A percentile compares a stretch with the other conserved stretches of the same genome.
Conservation (phyloP, 257 asterid genomes). For the Dorcoceras hygrometricum region DNA sequence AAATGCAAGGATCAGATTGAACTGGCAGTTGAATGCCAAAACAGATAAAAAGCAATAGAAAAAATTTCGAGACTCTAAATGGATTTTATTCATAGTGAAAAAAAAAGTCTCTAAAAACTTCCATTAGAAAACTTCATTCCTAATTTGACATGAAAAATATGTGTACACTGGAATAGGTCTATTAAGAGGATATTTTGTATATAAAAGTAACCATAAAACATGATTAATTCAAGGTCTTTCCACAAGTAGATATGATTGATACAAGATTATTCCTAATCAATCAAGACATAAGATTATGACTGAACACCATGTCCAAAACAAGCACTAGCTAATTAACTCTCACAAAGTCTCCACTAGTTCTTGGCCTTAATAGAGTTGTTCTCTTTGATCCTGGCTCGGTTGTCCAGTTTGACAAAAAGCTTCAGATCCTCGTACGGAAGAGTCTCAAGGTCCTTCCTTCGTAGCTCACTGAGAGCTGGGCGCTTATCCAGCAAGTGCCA, state of each 20-base stretch:
- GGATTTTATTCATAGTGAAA: too few species aligned
- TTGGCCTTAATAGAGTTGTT: constrained; percentile 77
- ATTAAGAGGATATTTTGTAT: too few species aligned
- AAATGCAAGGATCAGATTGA: too few species aligned
- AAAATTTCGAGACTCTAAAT: too few species aligned
- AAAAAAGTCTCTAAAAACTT: too few species aligned
- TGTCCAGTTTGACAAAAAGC: constrained; percentile 90
- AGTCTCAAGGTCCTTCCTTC: constrained; percentile 52
- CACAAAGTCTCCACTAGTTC: constrained; percentile 23
- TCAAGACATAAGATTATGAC: not conserved
- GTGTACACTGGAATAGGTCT: too few species aligned
- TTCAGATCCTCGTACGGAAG: constrained; percentile 78
- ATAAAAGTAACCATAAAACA: too few species aligned
- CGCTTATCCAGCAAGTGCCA: constrained; percentile 75
- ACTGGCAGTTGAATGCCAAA: too few species aligned
- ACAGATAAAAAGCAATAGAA: too few species aligned
- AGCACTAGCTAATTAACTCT: not conserved
- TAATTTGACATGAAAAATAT: too few species aligned
- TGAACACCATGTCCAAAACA: constrained; percentile 10
- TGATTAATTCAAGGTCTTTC: too few species aligned
- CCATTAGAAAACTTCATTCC: too few species aligned
- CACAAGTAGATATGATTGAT: not conserved
- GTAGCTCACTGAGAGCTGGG: constrained; percentile 80
- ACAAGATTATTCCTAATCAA: not conserved
- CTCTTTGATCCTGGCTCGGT: constrained; percentile 89